These are phyloP conservation scores for Quercus lobata DNA, from an alignment of 331 rosid genomes.

Conservation along the genomic window DNA sequence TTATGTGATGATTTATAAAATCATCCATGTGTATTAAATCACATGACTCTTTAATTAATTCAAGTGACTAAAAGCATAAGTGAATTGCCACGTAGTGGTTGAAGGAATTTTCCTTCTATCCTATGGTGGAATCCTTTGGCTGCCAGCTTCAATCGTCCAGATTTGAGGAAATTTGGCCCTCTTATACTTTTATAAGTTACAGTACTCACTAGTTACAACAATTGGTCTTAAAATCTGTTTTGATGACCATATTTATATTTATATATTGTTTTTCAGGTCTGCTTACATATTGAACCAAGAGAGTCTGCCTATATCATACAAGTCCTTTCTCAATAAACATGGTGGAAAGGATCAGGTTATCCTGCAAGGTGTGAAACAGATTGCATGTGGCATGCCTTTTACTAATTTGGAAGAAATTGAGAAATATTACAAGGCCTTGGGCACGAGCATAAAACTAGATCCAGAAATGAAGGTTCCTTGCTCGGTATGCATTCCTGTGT, in stretches of 20 bases:
- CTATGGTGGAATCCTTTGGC: not conserved
- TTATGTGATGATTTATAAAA: no score
- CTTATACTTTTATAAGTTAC: not conserved
- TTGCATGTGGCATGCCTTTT: conserved; percentile 68
- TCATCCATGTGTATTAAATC: no score
- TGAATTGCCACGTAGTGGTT: no score
- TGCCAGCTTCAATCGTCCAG: not conserved
- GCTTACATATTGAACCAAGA: conserved; percentile 94
- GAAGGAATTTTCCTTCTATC: no score
- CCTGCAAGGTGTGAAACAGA: conserved; percentile 74
- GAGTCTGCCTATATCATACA: conserved; percentile 85
- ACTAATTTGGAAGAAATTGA: conserved; percentile 57
- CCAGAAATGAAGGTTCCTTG: conserved; percentile 84
- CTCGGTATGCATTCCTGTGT: conserved; percentile 52
- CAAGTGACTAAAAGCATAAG: no score
- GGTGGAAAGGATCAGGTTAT: conserved; percentile 86
- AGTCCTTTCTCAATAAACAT: conserved; percentile 87
- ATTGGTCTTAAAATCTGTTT: conserved; percentile 4
- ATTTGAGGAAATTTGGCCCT: not conserved
- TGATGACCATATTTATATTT: not conserved
- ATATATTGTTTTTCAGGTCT: conserved; percentile 55
- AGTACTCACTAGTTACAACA: not conserved
- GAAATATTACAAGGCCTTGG: conserved; percentile 55
- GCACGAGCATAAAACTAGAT: conserved; percentile 57
- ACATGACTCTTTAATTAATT: no score